Evolutionary conservation across 352 stramenopile genomes (phyloP).

Genomic region (Pythium chondricola): DNA sequence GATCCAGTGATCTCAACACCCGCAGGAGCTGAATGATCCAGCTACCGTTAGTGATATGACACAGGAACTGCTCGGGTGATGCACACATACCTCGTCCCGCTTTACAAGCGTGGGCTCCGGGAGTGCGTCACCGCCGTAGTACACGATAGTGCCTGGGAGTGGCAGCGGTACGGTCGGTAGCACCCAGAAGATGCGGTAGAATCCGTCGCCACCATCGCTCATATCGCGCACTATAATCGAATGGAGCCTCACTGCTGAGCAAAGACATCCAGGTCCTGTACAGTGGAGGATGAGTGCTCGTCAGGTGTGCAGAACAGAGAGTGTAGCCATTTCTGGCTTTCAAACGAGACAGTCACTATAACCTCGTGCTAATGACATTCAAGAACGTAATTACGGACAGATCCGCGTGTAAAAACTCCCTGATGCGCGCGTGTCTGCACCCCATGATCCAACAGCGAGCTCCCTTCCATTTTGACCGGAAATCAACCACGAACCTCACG

Average conservation of each 20-base stretch:
- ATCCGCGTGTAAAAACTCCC: neutral
- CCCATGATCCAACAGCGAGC: too few species aligned
- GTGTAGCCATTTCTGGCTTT: slow-evolving; percentile 20
- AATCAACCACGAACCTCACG: neutral
- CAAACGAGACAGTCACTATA: too few species aligned
- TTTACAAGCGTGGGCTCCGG: slow-evolving; percentile 8
- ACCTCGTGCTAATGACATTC: neutral
- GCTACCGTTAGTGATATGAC: neutral
- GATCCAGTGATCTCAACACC: slow-evolving; percentile 4
- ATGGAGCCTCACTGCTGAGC: too few species aligned
- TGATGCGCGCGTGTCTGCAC: too few species aligned
- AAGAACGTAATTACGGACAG: neutral
- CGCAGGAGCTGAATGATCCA: too few species aligned
- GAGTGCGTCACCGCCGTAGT: slow-evolving; percentile 1
- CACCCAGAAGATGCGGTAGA: slow-evolving; percentile 36
- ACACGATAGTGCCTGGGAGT: slow-evolving; percentile 1
- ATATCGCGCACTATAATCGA: too few species aligned
- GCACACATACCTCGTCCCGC: slow-evolving; percentile 4
- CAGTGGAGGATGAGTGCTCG: too few species aligned
- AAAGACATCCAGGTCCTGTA: too few species aligned
- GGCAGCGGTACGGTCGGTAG: slow-evolving; percentile 23
- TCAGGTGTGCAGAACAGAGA: neutral
- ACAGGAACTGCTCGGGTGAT: neutral
- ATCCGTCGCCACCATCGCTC: slow-evolving; percentile 12
- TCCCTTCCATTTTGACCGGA: neutral